These are phyloP conservation scores for Fennellomyces sp. DNA, from an alignment of 371 early-diverging fungal species.

Conservation along the genomic window DNA sequence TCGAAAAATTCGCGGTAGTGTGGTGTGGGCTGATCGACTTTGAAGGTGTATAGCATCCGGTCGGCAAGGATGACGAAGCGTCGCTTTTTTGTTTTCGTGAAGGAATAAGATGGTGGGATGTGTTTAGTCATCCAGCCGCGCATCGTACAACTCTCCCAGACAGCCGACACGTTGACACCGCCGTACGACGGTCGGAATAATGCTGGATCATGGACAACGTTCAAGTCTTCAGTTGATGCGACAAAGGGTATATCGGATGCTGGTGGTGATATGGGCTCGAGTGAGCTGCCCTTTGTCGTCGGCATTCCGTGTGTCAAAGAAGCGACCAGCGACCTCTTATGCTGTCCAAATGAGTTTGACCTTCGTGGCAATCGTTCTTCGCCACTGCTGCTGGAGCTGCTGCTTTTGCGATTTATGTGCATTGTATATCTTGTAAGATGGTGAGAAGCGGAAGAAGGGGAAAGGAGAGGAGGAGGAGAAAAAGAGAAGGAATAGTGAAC, in stretches of 20 bases:
- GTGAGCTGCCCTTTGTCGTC: not conserved
- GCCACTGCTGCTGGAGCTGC: conserved; percentile 1
- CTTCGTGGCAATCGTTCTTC: not conserved
- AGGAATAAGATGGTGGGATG: conserved; percentile 34
- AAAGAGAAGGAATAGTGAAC: not conserved
- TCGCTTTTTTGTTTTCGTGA: conserved; percentile 28
- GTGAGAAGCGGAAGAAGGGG: not conserved
- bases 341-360: not conserved
- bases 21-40: conserved; percentile 24
- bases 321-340: not conserved
- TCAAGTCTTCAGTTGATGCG: not conserved
- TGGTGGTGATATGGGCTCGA: not conserved
- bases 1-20: conserved; percentile 37
- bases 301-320: not conserved
- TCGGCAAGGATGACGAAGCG: conserved; percentile 38
- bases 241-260: not conserved
- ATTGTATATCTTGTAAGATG: not conserved
- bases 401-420: not conserved
- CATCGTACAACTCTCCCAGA: conserved; percentile 28
- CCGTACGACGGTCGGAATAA: conserved; percentile 1
- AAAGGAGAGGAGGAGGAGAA: not conserved
- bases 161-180: not conserved
- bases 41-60: conserved; percentile 37
- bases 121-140: conserved; percentile 39
- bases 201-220: not conserved